Base-by-base conservation (phyloP, 805 yeast species). In the Metschnikowia henanensis region DNA sequence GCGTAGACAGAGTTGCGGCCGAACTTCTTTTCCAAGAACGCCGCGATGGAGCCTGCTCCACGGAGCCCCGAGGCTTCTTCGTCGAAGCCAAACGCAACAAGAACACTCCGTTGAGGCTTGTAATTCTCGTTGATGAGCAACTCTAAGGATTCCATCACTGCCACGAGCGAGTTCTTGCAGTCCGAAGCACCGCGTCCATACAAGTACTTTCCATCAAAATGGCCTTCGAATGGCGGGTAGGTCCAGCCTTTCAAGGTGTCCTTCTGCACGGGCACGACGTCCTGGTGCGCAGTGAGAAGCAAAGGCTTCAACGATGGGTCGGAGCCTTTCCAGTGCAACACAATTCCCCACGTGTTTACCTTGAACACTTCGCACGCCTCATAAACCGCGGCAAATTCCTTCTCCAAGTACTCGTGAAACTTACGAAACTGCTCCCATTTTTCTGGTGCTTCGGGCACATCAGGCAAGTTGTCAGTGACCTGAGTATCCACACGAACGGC, bases 141-240 rank as follows among this genome's bases (percentile, higher is more conserved):
- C 35, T 51, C 54, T 41, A 50, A 16, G 6, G 57, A 39, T 59
- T 86, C 91, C 57, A 87, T 59, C 37, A 83, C 75, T 2, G 81
- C 84, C 47, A 83, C 69, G 37, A 89, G 67, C 28, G 81, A 64
- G 58, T 82, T 82, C 62, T 89, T 89, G 59, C 89, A 83, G 61
- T 89, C 96, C 34, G 75, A 62, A 3, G 87, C 61, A 30, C 96
- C 96, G 55, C 96, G 75, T 2, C 96, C 96, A 76, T 80, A 86
- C 4, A 89, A 53, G 32, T 59, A 64, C 21, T 72, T 67, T 13
- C 51, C 56, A n/a, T 47, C 54, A 21, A 28, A 45, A 26, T 38
- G 43, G 21, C 52, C 56, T 25, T 43, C 46, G 21, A 47, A 48
- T 4, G 56, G 56, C 3, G 56, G 51, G 29, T 47, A 42, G 4